phyloP scores from a whole-genome alignment of 2,329 filamentous ascomycete genomes.

The Fusarium pseudograminearum region DNA sequence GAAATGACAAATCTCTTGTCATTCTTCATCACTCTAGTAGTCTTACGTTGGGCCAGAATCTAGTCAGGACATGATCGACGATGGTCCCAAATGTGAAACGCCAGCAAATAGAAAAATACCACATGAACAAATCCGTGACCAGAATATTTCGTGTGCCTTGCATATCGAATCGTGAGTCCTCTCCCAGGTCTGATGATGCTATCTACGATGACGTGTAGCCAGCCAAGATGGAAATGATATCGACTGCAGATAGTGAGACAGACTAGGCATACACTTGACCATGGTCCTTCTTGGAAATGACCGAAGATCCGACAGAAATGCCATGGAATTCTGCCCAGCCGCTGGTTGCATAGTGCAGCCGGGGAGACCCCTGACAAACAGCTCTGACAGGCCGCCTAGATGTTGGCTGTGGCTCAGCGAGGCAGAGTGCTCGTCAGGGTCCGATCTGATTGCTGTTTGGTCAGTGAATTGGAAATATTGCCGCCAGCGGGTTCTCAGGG shows the following conservation, averaged over 20 bases:
- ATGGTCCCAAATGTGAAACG: conserved; percentile 11
- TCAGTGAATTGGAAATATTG: conserved; percentile 27
- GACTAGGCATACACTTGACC: conserved; percentile 28
- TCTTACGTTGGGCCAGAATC: conserved; percentile 14
- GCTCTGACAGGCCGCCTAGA: conserved; percentile 17
- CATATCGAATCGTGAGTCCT: conserved; percentile 7
- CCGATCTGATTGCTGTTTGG: conserved; percentile 26
- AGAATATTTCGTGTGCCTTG: conserved; percentile 17
- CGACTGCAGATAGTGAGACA: conserved; percentile 31
- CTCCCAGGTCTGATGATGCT: conserved; percentile 25
- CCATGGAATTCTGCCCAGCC: conserved; percentile 35
- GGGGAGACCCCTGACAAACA: conserved; percentile 15
- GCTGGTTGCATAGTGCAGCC: background rate
- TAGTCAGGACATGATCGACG: conserved; percentile 7
- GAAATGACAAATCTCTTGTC: conserved; percentile 24
- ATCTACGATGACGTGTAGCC: conserved; percentile 34
- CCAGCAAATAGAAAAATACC: conserved; percentile 15
- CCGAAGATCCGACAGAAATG: conserved; percentile 13
- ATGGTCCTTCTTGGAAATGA: conserved; percentile 20
- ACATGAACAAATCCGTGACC: conserved; percentile 24
- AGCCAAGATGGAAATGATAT: background rate
- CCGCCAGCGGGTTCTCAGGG: conserved; percentile 24
- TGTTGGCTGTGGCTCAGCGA: conserved; percentile 38
- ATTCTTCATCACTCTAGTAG: conserved; percentile 11
- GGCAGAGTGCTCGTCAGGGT: conserved; percentile 31